Evolutionary conservation across 2,329 filamentous ascomycete species (phyloP).

Genomic region (Cercospora berteroae): DNA sequence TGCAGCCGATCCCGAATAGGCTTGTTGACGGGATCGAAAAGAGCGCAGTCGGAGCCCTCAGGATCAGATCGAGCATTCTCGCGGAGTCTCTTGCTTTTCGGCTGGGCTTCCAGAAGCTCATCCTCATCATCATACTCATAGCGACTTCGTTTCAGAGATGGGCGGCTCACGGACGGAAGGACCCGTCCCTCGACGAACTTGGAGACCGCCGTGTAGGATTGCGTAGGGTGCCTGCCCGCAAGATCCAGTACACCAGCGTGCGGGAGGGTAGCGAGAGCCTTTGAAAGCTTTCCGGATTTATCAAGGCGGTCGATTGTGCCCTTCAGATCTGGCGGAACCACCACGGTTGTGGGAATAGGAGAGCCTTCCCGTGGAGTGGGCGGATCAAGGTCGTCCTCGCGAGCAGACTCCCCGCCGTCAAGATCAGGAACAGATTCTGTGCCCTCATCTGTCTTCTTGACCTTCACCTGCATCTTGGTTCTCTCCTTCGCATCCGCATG

Average conservation of each 20-base stretch:
- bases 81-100: slow-evolving; percentile 40
- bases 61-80: slow-evolving; percentile 58
- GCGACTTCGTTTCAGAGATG: slow-evolving; percentile 74
- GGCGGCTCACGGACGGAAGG: slow-evolving; percentile 63
- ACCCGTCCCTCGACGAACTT: slow-evolving; percentile 84
- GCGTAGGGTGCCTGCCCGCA: slow-evolving; percentile 8
- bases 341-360: slow-evolving; percentile 23
- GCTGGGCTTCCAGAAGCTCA: slow-evolving; percentile 39
- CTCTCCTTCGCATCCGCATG: slow-evolving; percentile 63
- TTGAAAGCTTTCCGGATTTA: slow-evolving; percentile 30
- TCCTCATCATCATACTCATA: slow-evolving; percentile 74
- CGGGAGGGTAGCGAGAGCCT: slow-evolving; percentile 33
- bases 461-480: slow-evolving; percentile 65
- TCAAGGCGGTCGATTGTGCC: slow-evolving; percentile 29
- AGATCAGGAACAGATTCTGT: slow-evolving; percentile 31
- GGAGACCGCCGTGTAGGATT: slow-evolving; percentile 58
- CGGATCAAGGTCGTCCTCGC: slow-evolving; percentile 34
- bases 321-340: slow-evolving; percentile 33
- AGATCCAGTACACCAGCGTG: slow-evolving; percentile 23
- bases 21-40: slow-evolving; percentile 89
- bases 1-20: slow-evolving; percentile 85
- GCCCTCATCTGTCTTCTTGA: slow-evolving; percentile 42
- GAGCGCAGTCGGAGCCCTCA: slow-evolving; percentile 71
- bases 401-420: slow-evolving; percentile 34
- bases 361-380: slow-evolving; percentile 28